Percentiles rank a stretch among this genome's conserved stretches.
Evolutionary conservation across 495 filamentous ascomycete genomes (phyloP).

Genomic region (Oidiodendron maius): DNA sequence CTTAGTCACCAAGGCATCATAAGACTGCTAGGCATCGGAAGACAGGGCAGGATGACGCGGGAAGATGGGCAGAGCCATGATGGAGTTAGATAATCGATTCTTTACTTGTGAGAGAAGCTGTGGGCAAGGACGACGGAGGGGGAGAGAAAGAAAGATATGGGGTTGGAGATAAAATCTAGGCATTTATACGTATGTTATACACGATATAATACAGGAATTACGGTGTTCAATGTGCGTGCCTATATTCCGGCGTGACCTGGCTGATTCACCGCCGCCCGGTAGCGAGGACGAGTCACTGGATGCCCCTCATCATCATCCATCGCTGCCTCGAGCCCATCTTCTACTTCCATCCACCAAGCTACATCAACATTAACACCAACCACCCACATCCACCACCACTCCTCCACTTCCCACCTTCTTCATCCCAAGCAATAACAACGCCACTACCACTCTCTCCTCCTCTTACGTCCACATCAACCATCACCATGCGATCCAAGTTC

Average conservation of each 20-base stretch:
- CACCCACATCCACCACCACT: not conserved
- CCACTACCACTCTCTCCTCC: not conserved
- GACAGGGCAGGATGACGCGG: not conserved
- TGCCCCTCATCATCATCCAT: not conserved
- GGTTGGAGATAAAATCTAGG: too few relatives aligned
- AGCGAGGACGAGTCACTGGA: not conserved
- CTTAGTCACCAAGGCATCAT: not conserved
- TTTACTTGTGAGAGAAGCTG: not conserved
- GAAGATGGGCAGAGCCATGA: too few relatives aligned
- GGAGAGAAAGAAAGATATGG: not conserved
- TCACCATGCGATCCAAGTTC: constrained; percentile 93
- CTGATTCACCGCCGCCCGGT: not conserved
- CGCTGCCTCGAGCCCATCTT: not conserved
- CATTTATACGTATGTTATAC: too few relatives aligned
- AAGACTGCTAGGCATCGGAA: not conserved
- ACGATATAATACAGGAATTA: too few relatives aligned
- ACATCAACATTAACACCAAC: not conserved
- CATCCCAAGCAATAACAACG: constrained; percentile 6
- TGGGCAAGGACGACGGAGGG: not conserved
- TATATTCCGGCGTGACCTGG: too few relatives aligned
- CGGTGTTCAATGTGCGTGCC: too few relatives aligned
- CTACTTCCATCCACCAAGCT: not conserved
- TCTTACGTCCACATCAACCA: not conserved
- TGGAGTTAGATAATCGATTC: too few relatives aligned
- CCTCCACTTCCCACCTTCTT: not conserved